Evolutionary conservation across 805 yeast species (phyloP).

Genomic region (Kurtzmaniella cleridarum): DNA sequence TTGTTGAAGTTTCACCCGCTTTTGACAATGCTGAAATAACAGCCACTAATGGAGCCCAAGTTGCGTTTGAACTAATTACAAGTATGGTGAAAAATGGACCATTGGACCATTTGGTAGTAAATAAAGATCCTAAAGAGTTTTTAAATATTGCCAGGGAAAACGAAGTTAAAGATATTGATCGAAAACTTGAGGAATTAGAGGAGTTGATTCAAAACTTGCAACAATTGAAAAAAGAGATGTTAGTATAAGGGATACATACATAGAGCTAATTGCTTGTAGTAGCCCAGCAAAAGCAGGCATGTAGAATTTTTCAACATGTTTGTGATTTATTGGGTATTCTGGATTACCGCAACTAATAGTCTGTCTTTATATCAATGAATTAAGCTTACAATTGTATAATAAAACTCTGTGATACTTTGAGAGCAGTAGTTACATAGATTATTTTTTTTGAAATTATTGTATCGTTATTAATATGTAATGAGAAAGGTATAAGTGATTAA

Average conservation of each 20-base stretch:
- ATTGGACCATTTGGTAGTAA: constrained; percentile 9
- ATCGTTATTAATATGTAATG: too few relatives aligned
- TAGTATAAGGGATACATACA: constrained; percentile 8
- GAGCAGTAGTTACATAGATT: too few relatives aligned
- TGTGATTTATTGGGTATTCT: too few relatives aligned
- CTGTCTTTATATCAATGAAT: too few relatives aligned
- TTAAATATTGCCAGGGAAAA: constrained; percentile 6
- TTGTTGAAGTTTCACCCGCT: constrained; percentile 59
- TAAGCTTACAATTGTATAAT: constrained; percentile 3
- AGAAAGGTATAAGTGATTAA: constrained; percentile 13
- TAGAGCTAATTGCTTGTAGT: background rate
- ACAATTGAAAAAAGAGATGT: constrained; percentile 9
- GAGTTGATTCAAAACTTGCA: too few relatives aligned
- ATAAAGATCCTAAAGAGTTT: constrained; percentile 6
- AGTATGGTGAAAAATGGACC: constrained; percentile 64
- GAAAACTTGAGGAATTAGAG: constrained; percentile 11
- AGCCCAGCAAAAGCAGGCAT: background rate
- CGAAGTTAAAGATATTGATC: constrained; percentile 4
- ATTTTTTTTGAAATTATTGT: too few relatives aligned
- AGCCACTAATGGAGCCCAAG: constrained; percentile 65
- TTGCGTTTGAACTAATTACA: constrained; percentile 65
- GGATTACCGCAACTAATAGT: too few relatives aligned
- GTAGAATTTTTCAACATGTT: too few relatives aligned
- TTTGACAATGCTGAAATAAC: constrained; percentile 64
- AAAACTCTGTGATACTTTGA: too few relatives aligned